Evolutionary conservation across 768 basidiomycete species (phyloP), one percentile per base, ranked within the genome.

Genomic region (Pholiota conissans): DNA sequence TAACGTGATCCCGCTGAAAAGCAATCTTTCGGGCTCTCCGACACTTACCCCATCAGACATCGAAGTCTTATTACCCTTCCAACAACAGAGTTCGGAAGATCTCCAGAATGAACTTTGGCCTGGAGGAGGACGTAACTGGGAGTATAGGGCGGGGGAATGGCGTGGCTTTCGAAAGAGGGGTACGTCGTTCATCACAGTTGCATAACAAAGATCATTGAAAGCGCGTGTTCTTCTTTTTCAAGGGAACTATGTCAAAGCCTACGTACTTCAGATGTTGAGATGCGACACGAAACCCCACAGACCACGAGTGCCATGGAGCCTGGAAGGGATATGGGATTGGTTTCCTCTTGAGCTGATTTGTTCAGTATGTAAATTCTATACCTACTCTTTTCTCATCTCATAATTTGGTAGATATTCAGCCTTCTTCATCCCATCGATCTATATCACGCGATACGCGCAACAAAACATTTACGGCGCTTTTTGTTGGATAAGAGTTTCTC

Each of bases 351-450:
- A 45, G 22, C 13, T 45, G 42, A 11, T 45, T 45, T 20, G 11
- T 11, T 8, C 22, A 8, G 42, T 45, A 45, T 11, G 42, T 6
- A n/a, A n/a, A n/a, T n/a, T n/a, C n/a, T n/a, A n/a, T n/a, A n/a
- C 30, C 30, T 32, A 13, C 30, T 32, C n/a, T 6, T 32, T 32
- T 18, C 18, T n/a, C n/a, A 2, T n/a, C 7, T 6, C 14, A 18
- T 39, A 6, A 6, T 39, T 6, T 16, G 6, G 7, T 32, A 70
- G 69, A 62, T 73, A 27, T 67, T 74, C 42, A 59, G 57, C 5
- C 57, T 60, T 58, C 55, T 75, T 26, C 70, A 73, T 39, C 74
- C 76, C 3, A 48, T 73, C 16, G 73, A 77, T 59, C 69, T 77
- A 5, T 69, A 73, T 26, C 59, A 69, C 49, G 64, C 76, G 22